Conservation (phyloP, 345 rosid genomes). For the Syzygium grande region DNA sequence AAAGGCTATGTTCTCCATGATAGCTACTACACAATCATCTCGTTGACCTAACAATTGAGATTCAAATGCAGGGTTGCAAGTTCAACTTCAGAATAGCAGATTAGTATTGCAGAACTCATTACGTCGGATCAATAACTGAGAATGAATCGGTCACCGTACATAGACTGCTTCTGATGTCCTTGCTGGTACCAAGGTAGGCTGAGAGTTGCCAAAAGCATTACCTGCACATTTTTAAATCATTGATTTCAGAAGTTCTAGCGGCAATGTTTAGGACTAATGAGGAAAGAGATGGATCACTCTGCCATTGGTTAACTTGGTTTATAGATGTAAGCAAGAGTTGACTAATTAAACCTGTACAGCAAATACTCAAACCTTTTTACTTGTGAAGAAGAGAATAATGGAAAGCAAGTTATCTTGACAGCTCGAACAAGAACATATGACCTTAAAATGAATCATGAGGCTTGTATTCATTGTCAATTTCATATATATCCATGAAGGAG, state of each 20-base stretch:
- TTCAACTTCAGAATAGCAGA: neutral
- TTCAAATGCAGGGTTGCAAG: too few relatives aligned
- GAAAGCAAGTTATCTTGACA: neutral
- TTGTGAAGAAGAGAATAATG: neutral
- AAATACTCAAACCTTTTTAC: neutral
- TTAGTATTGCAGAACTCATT: neutral
- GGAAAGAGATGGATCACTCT: neutral
- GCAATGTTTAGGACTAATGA: neutral
- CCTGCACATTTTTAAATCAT: neutral
- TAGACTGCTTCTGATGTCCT: neutral
- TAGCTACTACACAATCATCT: neutral
- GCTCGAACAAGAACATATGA: neutral
- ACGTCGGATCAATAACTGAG: neutral
- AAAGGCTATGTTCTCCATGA: neutral
- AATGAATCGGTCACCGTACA: neutral
- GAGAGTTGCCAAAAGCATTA: neutral
- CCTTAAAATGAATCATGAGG: neutral
- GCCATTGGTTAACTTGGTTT: neutral
- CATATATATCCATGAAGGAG: slow-evolving; percentile 39
- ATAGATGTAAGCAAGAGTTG: neutral
- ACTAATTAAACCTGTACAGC: neutral
- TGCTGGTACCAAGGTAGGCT: neutral
- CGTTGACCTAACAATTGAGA: neutral
- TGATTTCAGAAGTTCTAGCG: neutral
- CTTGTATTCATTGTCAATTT: slow-evolving; percentile 16